phyloP scores from a whole-genome alignment of 331 rosid genomes.

The Malus hybrid region DNA sequence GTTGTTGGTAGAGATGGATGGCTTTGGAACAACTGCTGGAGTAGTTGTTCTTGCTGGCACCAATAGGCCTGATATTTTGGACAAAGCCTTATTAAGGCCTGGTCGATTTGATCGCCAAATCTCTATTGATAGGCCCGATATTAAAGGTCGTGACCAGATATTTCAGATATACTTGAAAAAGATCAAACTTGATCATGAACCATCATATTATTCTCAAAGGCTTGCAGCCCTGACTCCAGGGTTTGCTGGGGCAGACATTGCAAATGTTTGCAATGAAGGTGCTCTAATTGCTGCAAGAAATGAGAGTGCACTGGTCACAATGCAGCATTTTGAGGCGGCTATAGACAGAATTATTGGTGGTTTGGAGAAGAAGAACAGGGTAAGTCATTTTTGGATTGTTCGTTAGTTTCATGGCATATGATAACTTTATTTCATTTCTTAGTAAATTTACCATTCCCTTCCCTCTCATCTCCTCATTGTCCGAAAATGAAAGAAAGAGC shows the following conservation, averaged over 20 bases:
- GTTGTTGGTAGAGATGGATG: slow-evolving; percentile 98
- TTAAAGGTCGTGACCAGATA: slow-evolving; percentile 83
- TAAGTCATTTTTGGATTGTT: slow-evolving; percentile 6
- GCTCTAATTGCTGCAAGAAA: slow-evolving; percentile 88
- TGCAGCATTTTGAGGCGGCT: slow-evolving; percentile 82
- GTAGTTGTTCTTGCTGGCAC: slow-evolving; percentile 98
- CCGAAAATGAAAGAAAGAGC: background rate
- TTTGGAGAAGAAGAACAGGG: slow-evolving; percentile 90
- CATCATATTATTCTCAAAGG: slow-evolving; percentile 75
- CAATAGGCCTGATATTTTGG: slow-evolving; percentile 91
- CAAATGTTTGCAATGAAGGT: slow-evolving; percentile 95
- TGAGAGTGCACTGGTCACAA: slow-evolving; percentile 46
- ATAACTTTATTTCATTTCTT: background rate
- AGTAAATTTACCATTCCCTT: background rate
- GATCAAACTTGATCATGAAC: slow-evolving; percentile 75
- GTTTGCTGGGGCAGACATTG: slow-evolving; percentile 98
- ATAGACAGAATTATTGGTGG: slow-evolving; percentile 93
- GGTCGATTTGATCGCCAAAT: slow-evolving; percentile 93
- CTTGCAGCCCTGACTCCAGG: slow-evolving; percentile 98
- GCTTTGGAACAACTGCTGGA: slow-evolving; percentile 93
- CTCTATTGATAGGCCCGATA: slow-evolving; percentile 72
- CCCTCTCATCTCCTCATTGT: background rate
- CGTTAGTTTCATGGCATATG: background rate
- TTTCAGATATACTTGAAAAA: slow-evolving; percentile 75
- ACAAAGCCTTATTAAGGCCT: slow-evolving; percentile 88